Evolutionary conservation across 305 asterid species (phyloP), one percentile per base, ranked within the genome.

Genomic region (Solanum hybrid): DNA sequence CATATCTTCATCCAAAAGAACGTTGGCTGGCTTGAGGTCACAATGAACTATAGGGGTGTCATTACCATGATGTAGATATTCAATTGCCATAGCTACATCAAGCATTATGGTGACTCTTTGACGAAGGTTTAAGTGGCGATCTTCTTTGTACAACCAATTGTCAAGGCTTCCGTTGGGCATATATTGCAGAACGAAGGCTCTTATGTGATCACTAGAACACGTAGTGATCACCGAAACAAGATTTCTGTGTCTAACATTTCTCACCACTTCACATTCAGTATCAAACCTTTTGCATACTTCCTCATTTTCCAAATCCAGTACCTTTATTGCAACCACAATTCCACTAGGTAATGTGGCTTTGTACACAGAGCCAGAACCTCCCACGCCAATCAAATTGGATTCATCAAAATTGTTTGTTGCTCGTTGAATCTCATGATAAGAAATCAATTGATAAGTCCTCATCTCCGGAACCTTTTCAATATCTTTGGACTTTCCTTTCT

Each of bases 141-240:
- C 76, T 69, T 69, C 76, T 69, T 69, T 69, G 76, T 69, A 69
- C 76, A 69, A 10, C 76, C 76, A 87, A 7, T 75, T 37, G 4
- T 87, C 86, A 22, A 88, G 64, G 0, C 87, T 88, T 10, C 89
- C 85, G 12, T 87, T 87, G 7, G 89, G 32, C 85, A 87, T 87
- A 36, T 75, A 87, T 20, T 79, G 86, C 24, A 88, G 87, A 7
- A 88, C 66, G 5, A 88, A 42, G 35, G 87, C 90, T n/a, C 72
- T 56, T 66, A 88, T 46, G 22, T 88, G 27, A 11, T 29, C 27
- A 6, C 5, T 88, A 35, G 60, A 77, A 36, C 90, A 88, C 37
- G 78, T 31, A 14, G 27, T 31, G 36, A 88, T 78, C 34, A 88
- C 90, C n/a, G 22, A 32, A 6, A 71, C 37, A 46, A 88, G 79